phyloP scores from a whole-genome alignment of 2,329 filamentous ascomycete species.

The Penicillium janthinellum region DNA sequence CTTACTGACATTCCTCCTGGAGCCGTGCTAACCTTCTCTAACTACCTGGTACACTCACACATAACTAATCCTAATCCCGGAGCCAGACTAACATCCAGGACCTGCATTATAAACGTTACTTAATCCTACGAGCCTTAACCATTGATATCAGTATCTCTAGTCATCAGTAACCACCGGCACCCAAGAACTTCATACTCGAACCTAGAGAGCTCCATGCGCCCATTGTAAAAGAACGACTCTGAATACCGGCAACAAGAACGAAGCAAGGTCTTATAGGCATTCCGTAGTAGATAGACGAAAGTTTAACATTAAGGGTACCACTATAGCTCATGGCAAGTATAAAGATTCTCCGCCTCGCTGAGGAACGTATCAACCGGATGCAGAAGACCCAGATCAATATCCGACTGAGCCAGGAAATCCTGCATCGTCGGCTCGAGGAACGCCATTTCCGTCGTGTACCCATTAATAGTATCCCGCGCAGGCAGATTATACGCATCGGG shows the following conservation, averaged over 20 bases:
- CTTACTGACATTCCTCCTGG: not conserved
- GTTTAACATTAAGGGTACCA: not conserved
- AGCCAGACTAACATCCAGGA: not conserved
- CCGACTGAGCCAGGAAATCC: slow-evolving; percentile 42
- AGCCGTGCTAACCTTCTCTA: not conserved
- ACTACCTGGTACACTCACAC: not conserved
- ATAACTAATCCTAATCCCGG: not conserved
- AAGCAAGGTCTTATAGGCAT: no score
- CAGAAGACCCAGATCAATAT: slow-evolving; percentile 39
- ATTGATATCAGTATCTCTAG: not conserved
- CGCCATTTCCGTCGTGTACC: slow-evolving; percentile 42
- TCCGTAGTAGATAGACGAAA: not conserved
- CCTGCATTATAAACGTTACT: not conserved
- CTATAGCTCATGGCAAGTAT: slow-evolving; percentile 33
- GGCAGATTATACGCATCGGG: slow-evolving; percentile 15
- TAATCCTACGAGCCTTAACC: not conserved
- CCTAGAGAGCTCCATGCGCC: not conserved
- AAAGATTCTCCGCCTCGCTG: slow-evolving; percentile 36
- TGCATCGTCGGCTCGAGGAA: slow-evolving; percentile 45
- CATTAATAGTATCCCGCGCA: slow-evolving; percentile 28
- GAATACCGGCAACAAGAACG: not conserved
- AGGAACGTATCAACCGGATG: slow-evolving; percentile 41
- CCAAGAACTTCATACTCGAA: no score
- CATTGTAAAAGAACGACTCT: not conserved
- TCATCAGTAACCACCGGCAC: not conserved